Percentiles rank a stretch among this genome's conserved stretches.
Evolutionary conservation across 768 basidiomycete genomes (phyloP).

Genomic region (Dioszegia aurantiaca): DNA sequence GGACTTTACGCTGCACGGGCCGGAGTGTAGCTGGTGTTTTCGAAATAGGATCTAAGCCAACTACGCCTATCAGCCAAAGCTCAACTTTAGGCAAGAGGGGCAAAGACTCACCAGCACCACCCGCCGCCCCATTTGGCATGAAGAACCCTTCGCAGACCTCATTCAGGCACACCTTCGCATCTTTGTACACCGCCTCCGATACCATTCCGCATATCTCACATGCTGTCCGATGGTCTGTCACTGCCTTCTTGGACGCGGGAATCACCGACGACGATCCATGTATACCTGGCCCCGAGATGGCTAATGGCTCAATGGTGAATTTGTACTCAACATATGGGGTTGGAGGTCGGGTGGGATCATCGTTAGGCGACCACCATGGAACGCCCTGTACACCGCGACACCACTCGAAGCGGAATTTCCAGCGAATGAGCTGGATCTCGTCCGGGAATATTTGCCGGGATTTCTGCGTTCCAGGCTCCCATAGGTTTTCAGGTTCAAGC

Average conservation of each 20-base stretch:
- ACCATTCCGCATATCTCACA: slow-evolving; percentile 22
- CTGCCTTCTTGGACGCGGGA: neutral
- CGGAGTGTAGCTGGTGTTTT: slow-evolving; percentile 3
- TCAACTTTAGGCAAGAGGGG: neutral
- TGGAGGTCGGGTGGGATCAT: slow-evolving; percentile 5
- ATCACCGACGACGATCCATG: slow-evolving; percentile 20
- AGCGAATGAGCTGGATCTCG: slow-evolving; percentile 22
- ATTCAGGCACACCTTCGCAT: slow-evolving; percentile 33
- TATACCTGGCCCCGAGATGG: slow-evolving; percentile 16
- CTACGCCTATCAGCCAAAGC: neutral
- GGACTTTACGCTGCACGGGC: slow-evolving; percentile 19
- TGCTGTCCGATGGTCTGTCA: neutral
- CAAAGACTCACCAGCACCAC: slow-evolving; percentile 2
- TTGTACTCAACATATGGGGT: slow-evolving; percentile 9
- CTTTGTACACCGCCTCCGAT: slow-evolving; percentile 26
- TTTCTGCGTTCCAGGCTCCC: neutral
- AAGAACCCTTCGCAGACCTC: slow-evolving; percentile 24
- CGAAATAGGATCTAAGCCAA: slow-evolving; percentile 4
- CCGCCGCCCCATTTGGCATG: slow-evolving; percentile 3
- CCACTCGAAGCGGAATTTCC: slow-evolving; percentile 48
- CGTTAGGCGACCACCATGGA: slow-evolving; percentile 28
- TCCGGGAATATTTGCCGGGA: slow-evolving; percentile 2
- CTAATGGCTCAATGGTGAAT: slow-evolving; percentile 16
- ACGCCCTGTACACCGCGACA: slow-evolving; percentile 17
- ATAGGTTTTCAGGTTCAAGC: slow-evolving; percentile 23